A percentile compares a stretch with the other conserved stretches of the same genome.
phyloP scores from a whole-genome alignment of 345 rosid species.

The Sisymbrium irio region DNA sequence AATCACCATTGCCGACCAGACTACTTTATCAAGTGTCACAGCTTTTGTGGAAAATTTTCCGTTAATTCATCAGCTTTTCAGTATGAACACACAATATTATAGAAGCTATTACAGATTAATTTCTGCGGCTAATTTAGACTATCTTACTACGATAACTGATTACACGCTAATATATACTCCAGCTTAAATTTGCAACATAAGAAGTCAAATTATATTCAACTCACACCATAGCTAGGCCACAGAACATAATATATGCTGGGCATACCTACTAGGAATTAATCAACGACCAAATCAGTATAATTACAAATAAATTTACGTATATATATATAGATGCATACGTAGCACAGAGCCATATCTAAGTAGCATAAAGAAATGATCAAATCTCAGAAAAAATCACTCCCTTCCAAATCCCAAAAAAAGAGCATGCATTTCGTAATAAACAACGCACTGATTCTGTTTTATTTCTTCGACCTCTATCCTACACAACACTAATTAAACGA shows the following conservation, averaged over 20 bases:
- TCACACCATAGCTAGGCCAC: background rate
- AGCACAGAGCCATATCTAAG: conserved; percentile 11
- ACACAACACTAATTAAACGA: conserved; percentile 35
- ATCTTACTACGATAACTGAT: background rate
- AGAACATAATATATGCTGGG: background rate
- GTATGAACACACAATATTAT: conserved; percentile 9
- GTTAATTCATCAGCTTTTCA: conserved; percentile 17
- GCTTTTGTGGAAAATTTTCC: conserved; percentile 27
- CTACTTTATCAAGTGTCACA: conserved; percentile 29
- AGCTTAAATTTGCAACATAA: background rate
- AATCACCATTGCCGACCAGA: conserved; percentile 27
- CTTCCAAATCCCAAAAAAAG: conserved; percentile 36
- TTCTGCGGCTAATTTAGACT: conserved; percentile 24
- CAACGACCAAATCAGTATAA: background rate
- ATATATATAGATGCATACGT: background rate
- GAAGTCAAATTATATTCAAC: background rate
- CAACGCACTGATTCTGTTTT: conserved; percentile 38
- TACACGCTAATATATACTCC: conserved; percentile 6
- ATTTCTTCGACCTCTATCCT: conserved; percentile 29
- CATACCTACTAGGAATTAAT: background rate
- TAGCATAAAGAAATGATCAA: conserved; percentile 31
- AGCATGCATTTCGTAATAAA: conserved; percentile 38
- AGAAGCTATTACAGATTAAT: background rate
- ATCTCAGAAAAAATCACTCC: conserved; percentile 17
- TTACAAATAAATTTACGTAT: background rate